Evolutionary conservation across 1,139 yeast species (phyloP), one percentile per base, ranked within the genome.

Genomic region (Protomyces inouyei): DNA sequence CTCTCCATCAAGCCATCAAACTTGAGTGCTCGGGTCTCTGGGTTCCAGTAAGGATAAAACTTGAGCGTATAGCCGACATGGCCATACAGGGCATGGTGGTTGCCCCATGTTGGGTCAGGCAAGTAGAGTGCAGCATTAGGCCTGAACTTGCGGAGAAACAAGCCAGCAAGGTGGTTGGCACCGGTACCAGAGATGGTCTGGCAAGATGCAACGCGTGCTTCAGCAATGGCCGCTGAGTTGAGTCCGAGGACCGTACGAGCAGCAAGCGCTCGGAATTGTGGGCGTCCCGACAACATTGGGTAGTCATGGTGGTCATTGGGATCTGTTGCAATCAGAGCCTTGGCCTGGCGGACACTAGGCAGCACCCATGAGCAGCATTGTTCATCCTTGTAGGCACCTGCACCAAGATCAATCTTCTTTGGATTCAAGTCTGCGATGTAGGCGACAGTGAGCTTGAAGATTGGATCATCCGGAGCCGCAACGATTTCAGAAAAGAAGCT

Each of bases 181-280:
- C 98, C 98, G 14, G 98, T 93, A 70, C 98, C 98, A 38, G 96
- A 88, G 67, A 93, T 80, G 45, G 96, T 84, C 77, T 93, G 98
- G 65, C 88, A 85, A 43, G 95, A 86, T 16, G 66, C 52, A 36
- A 68, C 69, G 38, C 67, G 68, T 38, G 57, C 68, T 37, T 68
- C 67, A 18, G 51, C 35, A 43, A 70, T 48, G 35, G 66, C 67
- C 1, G 56, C 54, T 1, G 68, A 65, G 21, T 66, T 68, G 2
- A 77, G 78, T 55, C 97, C 98, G 66, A 92, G 79, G 61, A 92
- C 83, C 64, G 91, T 85, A 71, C 82, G 82, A 14, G 95, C 89
- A 45, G 96, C 88, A 64, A 86, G 86, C 10, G 77, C 72, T 59
- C 86, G 83, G 74, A 93, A 88, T 16, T 83, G 81, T 48, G 84